phyloP scores from a whole-genome alignment of 176 grass and related monocot genomes.

The Musa schizocarpa region DNA sequence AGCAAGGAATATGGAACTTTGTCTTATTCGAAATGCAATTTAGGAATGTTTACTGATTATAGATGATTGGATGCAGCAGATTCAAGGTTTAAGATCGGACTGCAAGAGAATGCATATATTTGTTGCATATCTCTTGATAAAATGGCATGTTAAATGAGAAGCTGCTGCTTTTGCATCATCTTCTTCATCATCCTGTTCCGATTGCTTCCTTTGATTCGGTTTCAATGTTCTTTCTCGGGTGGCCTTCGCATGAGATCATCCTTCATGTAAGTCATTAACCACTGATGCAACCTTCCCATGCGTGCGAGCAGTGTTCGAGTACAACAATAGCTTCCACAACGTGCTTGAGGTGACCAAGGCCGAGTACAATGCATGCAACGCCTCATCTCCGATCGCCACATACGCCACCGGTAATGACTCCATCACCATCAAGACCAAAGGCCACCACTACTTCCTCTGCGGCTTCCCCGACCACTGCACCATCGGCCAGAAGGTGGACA shows the following conservation, averaged over 20 bases:
- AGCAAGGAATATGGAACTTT: too few relatives aligned
- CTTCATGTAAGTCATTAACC: not conserved
- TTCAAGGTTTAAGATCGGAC: not conserved
- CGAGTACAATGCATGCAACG: slow-evolving; percentile 16
- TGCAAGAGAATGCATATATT: not conserved
- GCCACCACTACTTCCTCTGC: slow-evolving; percentile 7
- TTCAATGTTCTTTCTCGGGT: not conserved
- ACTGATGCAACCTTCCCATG: not conserved
- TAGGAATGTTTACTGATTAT: not conserved
- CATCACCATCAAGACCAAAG: not conserved
- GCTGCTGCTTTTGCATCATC: not conserved
- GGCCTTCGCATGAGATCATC: not conserved
- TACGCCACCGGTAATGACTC: not conserved
- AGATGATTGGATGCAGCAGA: not conserved
- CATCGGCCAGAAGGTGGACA: not conserved
- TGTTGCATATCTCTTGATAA: too few relatives aligned
- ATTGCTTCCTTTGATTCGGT: not conserved
- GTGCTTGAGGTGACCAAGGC: slow-evolving; percentile 29
- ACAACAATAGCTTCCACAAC: not conserved
- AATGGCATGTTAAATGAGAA: not conserved
- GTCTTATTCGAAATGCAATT: not conserved
- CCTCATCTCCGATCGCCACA: not conserved
- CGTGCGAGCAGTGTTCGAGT: slow-evolving; percentile 23
- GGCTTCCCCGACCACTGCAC: not conserved
- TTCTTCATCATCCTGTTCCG: too few relatives aligned